Evolutionary conservation across 106 monocot species (phyloP).

Genomic region (Apostasia ramifera): DNA sequence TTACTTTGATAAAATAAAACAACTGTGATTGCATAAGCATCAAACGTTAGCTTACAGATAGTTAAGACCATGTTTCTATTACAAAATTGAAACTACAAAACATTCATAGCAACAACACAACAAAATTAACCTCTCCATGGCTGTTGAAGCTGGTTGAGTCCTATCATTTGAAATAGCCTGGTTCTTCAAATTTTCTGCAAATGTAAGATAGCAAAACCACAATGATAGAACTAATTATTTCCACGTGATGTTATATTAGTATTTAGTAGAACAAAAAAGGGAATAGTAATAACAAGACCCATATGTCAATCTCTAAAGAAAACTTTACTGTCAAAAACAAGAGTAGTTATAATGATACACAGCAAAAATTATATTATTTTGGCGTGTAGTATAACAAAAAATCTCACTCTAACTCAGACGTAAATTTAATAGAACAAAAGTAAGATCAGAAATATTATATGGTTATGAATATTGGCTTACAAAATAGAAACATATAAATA

Average conservation of each 20-base stretch:
- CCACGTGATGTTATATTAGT: not conserved
- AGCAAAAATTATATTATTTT: no score
- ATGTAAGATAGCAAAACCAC: constrained; percentile 1
- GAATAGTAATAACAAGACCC: not conserved
- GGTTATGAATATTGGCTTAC: no score
- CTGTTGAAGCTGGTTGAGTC: constrained; percentile 9
- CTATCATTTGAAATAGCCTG: constrained; percentile 20
- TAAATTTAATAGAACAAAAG: no score
- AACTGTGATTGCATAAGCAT: not conserved
- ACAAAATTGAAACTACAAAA: constrained; percentile 1
- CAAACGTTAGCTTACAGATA: not conserved
- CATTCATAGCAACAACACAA: not conserved
- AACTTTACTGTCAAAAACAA: no score
- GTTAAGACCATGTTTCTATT: not conserved
- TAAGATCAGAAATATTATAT: no score
- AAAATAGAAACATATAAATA: no score
- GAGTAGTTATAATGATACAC: no score
- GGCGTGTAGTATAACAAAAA: no score
- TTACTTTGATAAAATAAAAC: not conserved
- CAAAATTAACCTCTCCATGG: constrained; percentile 39
- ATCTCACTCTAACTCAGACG: no score
- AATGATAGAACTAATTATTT: not conserved
- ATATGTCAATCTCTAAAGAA: not conserved
- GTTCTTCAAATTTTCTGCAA: constrained; percentile 64
- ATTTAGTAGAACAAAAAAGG: not conserved